Conservation (phyloP, 2,329 filamentous ascomycete species). For the Fusarium staphyleae region DNA sequence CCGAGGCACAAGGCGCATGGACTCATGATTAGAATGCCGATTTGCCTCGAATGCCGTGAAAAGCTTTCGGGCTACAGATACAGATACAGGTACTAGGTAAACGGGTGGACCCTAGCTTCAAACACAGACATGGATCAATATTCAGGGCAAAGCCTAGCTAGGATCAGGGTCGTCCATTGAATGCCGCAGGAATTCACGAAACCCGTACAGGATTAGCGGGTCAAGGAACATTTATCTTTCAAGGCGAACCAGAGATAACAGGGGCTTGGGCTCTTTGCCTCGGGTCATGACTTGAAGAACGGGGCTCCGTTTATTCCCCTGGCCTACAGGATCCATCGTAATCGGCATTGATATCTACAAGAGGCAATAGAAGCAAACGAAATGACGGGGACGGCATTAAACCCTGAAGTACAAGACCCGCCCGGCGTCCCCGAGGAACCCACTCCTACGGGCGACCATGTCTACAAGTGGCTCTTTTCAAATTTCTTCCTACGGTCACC, state of each 20-base stretch:
- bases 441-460: too few relatives aligned
- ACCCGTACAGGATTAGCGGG: too few relatives aligned
- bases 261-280: slow-evolving; percentile 6
- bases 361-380: not conserved
- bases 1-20: slow-evolving; percentile 3
- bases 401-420: slow-evolving; percentile 8
- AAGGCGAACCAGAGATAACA: not conserved
- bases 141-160: too few relatives aligned
- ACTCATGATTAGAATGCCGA: not conserved
- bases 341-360: slow-evolving; percentile 14
- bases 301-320: not conserved
- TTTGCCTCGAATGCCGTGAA: not conserved
- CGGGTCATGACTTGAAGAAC: not conserved
- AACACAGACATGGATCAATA: too few relatives aligned
- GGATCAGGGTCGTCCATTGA: too few relatives aligned
- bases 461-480: too few relatives aligned
- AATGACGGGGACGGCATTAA: slow-evolving; percentile 9
- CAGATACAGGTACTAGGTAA: too few relatives aligned
- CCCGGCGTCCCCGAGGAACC: slow-evolving; percentile 24
- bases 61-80: not conserved
- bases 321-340: not conserved
- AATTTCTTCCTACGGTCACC: too few relatives aligned
- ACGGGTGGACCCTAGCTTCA: too few relatives aligned
- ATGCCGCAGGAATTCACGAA: too few relatives aligned
- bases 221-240: not conserved